phyloP scores from a whole-genome alignment of 306 rosid genomes.

The Vigna mungo region DNA sequence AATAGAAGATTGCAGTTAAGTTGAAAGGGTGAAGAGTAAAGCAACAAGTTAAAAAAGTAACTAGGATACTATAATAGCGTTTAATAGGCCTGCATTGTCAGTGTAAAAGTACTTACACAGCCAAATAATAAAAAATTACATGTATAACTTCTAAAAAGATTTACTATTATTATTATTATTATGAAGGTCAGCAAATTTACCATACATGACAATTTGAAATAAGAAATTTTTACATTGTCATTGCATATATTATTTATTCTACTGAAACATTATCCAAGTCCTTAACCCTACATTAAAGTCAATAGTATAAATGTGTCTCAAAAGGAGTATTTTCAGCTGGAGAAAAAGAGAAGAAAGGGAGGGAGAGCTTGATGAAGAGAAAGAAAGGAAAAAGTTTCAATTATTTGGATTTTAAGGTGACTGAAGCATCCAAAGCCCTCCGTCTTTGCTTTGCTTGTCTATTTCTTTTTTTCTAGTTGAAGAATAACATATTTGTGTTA shows the following conservation, averaged over 20 bases:
- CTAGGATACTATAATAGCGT: not conserved
- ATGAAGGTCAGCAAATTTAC: not conserved
- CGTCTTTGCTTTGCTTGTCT: not conserved
- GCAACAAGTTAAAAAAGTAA: not conserved
- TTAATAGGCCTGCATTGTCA: not conserved
- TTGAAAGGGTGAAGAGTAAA: not conserved
- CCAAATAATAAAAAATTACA: not conserved
- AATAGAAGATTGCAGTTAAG: not conserved
- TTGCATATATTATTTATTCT: not conserved
- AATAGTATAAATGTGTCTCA: not conserved
- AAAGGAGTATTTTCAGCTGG: not conserved
- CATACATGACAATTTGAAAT: not conserved
- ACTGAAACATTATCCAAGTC: not conserved
- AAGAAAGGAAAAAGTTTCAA: not conserved
- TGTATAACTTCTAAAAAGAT: not conserved
- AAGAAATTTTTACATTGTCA: not conserved
- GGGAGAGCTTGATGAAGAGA: not conserved
- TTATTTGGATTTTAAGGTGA: not conserved
- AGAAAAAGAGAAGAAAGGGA: conserved; percentile 3
- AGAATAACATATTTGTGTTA: not conserved
- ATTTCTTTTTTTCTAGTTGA: not conserved
- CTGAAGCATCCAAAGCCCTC: not conserved
- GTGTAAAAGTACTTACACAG: not conserved
- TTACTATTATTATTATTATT: not conserved
- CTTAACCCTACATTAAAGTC: not conserved